A percentile compares a stretch with the other conserved stretches of the same genome.
Conservation (phyloP, 2,329 filamentous ascomycete genomes). For the Aspergillus ochraceus region DNA sequence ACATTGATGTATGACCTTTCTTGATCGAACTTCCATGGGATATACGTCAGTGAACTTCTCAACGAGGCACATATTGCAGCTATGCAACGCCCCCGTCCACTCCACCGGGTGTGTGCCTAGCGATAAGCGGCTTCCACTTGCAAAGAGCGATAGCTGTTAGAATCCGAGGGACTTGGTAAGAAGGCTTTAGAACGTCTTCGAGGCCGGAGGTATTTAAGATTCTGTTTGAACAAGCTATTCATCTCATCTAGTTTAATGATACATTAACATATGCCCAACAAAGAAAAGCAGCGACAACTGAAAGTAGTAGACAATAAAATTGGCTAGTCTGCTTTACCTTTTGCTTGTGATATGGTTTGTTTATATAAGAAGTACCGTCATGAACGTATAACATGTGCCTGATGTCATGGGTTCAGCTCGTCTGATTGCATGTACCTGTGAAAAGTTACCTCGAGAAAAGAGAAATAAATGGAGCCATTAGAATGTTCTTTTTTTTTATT, state of each 20-base stretch:
- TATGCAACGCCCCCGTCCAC: background rate
- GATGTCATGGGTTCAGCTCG: conserved; percentile 28
- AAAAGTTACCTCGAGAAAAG: no score
- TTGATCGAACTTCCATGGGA: conserved; percentile 22
- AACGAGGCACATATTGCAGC: conserved; percentile 16
- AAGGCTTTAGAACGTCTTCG: background rate
- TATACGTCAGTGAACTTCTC: conserved; percentile 15
- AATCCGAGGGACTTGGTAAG: background rate
- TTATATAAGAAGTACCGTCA: conserved; percentile 11
- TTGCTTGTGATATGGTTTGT: background rate
- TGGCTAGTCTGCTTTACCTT: conserved; percentile 7
- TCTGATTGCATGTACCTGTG: conserved; percentile 20
- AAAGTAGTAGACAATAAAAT: conserved; percentile 11
- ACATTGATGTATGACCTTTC: conserved; percentile 19
- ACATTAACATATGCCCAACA: conserved; percentile 13
- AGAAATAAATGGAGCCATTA: background rate
- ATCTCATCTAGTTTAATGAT: background rate
- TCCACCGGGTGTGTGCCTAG: background rate
- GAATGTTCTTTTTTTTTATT: background rate
- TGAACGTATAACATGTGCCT: conserved; percentile 23
- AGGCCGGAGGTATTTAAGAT: conserved; percentile 4
- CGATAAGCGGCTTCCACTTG: background rate
- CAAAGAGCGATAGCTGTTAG: background rate
- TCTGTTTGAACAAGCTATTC: background rate
- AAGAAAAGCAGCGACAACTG: conserved; percentile 11